Conservation (phyloP, 345 rosid species). For the Gossypium ekmanianum region DNA sequence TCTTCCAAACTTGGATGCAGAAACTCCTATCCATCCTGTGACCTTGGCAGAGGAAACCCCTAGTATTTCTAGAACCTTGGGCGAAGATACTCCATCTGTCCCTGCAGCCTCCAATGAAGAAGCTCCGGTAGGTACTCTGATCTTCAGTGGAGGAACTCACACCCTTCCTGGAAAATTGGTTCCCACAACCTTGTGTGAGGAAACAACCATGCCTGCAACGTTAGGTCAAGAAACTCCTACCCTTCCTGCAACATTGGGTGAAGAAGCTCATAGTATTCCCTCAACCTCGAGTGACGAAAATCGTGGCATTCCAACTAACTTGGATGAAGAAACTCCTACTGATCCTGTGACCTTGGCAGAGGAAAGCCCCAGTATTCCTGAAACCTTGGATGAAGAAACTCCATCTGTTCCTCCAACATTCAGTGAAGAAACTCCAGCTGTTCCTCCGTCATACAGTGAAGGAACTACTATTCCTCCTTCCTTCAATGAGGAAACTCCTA, state of each 20-base stretch:
- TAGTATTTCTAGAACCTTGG: neutral
- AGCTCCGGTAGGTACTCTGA: neutral
- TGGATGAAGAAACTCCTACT: neutral
- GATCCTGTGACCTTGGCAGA: neutral
- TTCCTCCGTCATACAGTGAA: neutral
- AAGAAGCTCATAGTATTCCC: neutral
- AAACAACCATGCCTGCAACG: too few relatives aligned
- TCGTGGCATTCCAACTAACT: too few relatives aligned
- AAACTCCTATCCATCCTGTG: neutral
- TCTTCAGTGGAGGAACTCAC: neutral
- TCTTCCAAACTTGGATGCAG: neutral
- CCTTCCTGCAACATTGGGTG: neutral
- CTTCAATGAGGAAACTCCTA: neutral
- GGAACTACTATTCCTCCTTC: neutral
- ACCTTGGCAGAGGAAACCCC: neutral
- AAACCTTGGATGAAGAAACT: neutral
- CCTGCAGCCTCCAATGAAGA: neutral
- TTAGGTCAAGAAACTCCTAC: neutral
- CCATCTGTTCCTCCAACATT: neutral
- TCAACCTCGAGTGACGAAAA: too few relatives aligned
- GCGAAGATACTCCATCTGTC: neutral
- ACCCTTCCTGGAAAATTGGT: too few relatives aligned
- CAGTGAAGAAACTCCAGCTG: neutral
- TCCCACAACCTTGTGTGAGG: too few relatives aligned
- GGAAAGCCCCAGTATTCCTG: neutral